Conservation (phyloP, 495 filamentous ascomycete genomes). For the Paragyromitra xinjiangensis region DNA sequence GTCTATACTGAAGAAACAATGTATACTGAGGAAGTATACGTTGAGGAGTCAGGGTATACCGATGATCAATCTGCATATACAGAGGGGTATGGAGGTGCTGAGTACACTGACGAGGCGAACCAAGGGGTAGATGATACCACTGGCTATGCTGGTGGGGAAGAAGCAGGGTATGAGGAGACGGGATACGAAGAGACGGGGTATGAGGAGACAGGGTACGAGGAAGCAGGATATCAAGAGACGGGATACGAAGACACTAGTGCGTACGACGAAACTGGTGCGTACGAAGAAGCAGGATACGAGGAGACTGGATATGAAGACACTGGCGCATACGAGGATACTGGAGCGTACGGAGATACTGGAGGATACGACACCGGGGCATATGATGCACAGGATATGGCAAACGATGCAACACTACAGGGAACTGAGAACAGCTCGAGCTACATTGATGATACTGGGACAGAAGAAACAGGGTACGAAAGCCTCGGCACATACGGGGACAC, state of each 20-base stretch:
- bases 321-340: conserved; percentile 13
- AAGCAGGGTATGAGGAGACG: background rate
- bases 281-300: conserved; percentile 12
- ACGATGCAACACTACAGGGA: background rate
- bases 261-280: conserved; percentile 12
- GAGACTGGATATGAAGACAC: conserved; percentile 26
- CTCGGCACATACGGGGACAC: background rate
- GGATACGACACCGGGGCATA: conserved; percentile 25
- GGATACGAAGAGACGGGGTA: conserved; percentile 4
- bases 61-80: background rate
- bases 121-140: background rate
- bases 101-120: conserved; percentile 6
- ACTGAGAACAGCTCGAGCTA: background rate
- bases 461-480: background rate
- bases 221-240: background rate
- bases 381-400: background rate
- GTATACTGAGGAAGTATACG: conserved; percentile 25
- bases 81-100: background rate
- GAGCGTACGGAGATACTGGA: conserved; percentile 9
- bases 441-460: conserved; percentile 9
- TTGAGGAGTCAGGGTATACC: conserved; percentile 6
- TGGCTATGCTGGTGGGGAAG: background rate
- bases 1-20: conserved; percentile 7
- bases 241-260: conserved; percentile 1
- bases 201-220: background rate